A percentile compares a stretch with the other conserved stretches of the same genome.
Evolutionary conservation across 345 rosid genomes (phyloP).

Genomic region (Rhodamnia rubescens): DNA sequence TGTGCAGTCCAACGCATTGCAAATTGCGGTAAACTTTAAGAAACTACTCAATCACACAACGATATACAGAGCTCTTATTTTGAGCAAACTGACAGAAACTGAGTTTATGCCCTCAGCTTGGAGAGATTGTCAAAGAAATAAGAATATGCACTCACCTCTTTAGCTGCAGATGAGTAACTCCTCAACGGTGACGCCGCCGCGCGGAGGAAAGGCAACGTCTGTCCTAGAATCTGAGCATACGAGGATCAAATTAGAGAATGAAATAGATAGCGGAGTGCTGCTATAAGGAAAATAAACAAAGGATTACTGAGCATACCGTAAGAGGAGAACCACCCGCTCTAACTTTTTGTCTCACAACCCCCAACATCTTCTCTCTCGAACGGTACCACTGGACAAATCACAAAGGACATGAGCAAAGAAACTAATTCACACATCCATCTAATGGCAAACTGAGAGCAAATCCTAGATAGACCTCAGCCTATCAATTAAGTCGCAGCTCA

Average conservation of each 20-base stretch:
- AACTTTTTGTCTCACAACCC: slow-evolving; percentile 43
- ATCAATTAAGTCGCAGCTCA: neutral
- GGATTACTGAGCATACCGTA: neutral
- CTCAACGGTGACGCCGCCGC: slow-evolving; percentile 36
- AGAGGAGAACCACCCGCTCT: slow-evolving; percentile 24
- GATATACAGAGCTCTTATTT: neutral
- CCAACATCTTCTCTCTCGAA: slow-evolving; percentile 38
- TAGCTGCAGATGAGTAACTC: slow-evolving; percentile 51
- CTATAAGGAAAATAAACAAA: neutral
- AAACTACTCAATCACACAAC: neutral
- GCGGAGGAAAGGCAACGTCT: slow-evolving; percentile 35
- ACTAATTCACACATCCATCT: neutral
- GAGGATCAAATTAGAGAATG: neutral
- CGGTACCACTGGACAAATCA: neutral
- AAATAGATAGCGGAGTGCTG: neutral
- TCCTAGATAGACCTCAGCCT: neutral
- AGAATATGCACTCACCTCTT: slow-evolving; percentile 34
- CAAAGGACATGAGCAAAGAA: neutral
- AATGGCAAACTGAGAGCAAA: neutral
- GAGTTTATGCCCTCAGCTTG: neutral
- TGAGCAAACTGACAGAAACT: neutral
- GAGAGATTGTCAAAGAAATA: neutral
- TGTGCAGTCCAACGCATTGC: neutral
- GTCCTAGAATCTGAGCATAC: slow-evolving; percentile 16
- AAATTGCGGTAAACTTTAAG: neutral